Evolutionary conservation across 2,329 filamentous ascomycete genomes (phyloP), one percentile per base, ranked within the genome.

Genomic region (Mycocentrospora acerina): DNA sequence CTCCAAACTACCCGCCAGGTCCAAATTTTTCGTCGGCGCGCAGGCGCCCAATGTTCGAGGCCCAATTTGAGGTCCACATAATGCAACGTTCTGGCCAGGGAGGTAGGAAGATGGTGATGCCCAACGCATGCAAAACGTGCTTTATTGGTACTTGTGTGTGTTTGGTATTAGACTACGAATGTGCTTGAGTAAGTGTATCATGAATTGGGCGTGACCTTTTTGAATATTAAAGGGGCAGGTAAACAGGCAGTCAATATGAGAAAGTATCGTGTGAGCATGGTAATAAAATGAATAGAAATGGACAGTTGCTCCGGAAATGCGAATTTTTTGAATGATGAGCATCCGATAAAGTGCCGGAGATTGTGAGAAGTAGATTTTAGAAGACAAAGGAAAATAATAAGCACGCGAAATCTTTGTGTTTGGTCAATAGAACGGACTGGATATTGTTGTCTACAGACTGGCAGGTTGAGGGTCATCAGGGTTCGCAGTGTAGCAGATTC

Each of bases 401-500:
- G n/a, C n/a, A n/a, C n/a, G n/a, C n/a, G n/a, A n/a, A n/a, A n/a
- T n/a, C n/a, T n/a, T n/a, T n/a, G n/a, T n/a, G n/a, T n/a, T n/a
- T n/a, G n/a, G n/a, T n/a, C n/a, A n/a, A n/a, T n/a, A n/a, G n/a
- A n/a, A n/a, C n/a, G n/a, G n/a, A n/a, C n/a, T n/a, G n/a, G n/a
- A n/a, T n/a, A n/a, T n/a, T n/a, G 19, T 9, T 22, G 19, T 9
- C 9, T 9, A 22, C 19, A 22, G 19, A 9, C 19, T 22, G 9
- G 19, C 19, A 12, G 71, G 71, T 58, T 75, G 72, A 13, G 66
- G 63, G 46, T 68, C 67, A 12, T 60, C 70, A 2, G 73, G 73
- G 37, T 65, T 68, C 6, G 68, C 71, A 40, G 69, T 64, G 49
- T 77, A 78, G 18, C 70, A 70, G 37, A 81, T 80, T 24, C 77